Base-by-base conservation (phyloP, 345 rosid species). In the Cardamine resedifolia region DNA sequence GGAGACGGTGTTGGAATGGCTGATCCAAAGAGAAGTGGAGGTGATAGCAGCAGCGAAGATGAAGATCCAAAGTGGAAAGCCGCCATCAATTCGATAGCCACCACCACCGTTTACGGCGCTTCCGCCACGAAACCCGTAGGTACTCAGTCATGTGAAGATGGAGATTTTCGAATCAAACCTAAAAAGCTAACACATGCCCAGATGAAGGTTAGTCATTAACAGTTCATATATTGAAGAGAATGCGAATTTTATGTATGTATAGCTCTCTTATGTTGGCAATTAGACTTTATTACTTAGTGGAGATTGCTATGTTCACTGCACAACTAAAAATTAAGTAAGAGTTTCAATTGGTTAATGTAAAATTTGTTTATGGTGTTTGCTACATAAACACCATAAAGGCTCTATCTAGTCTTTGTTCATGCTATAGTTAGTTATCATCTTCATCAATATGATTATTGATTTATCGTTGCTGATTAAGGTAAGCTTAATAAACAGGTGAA, bases 1-100 rank as follows among this genome's bases (percentile, higher is more conserved):
- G 15, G 53, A 4, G 61, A 30, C 11, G 23, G 50, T 36, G 3
- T 53, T 18, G 34, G 28, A 61, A 83, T 80, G 84, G 79, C 77
- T 69, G 76, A 73, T 61, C 72, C 57, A 19, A 43, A 61, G 51
- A 64, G 11, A 64, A 21, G 36, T 15, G 70, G 69, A 64, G 39
- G 64, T 48, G 72, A 81, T 70, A 78, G 80, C 66, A 86, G 89
- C 82, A 82, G 88, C 75, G 81, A 85, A 50, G 95, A 85, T 19
- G 97, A 90, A 39, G 87, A 87, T 30, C 88, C 84, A 27, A 81
- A 83, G 71, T 88, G 92, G 96, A 89, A 77, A 78, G 90, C 92
- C 14, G 92, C 95, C 47, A 86, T 94, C 50, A 79, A 81, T 33
- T 94, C 96, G 3, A 71, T 91, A 27, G 94, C 75, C 26, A 73